phyloP scores from a whole-genome alignment of 2,329 filamentous ascomycete species.

The Cytospora mali region DNA sequence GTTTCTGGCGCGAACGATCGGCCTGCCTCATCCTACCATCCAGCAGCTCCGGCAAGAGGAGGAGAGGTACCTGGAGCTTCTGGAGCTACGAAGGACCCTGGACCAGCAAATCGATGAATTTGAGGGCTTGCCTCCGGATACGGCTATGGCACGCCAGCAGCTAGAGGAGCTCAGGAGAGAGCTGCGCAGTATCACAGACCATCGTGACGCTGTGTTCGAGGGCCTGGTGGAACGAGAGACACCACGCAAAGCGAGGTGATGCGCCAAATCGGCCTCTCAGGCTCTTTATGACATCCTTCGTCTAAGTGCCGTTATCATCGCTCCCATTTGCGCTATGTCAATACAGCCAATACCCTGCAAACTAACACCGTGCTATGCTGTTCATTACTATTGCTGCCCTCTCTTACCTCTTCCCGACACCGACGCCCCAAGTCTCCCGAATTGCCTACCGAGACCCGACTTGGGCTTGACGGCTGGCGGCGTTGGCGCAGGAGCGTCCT shows the following conservation, averaged over 20 bases:
- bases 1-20: conserved; percentile 40
- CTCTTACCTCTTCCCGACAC: conserved; percentile 66
- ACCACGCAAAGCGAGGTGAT: conserved; percentile 47
- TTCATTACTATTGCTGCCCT: conserved; percentile 40
- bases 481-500: conserved; percentile 50
- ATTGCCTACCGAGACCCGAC: conserved; percentile 66
- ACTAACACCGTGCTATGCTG: not conserved
- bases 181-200: conserved; percentile 60
- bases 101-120: conserved; percentile 67
- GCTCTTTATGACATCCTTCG: not conserved
- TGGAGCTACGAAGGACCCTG: conserved; percentile 60
- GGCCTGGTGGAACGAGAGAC: conserved; percentile 66
- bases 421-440: conserved; percentile 72
- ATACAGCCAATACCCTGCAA: not conserved
- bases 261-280: conserved; percentile 1
- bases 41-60: conserved; percentile 62
- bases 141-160: conserved; percentile 68
- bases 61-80: conserved; percentile 58
- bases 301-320: not conserved
- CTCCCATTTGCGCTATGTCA: not conserved
- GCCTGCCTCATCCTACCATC: conserved; percentile 51
- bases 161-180: conserved; percentile 69
- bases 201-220: conserved; percentile 76
- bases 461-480: conserved; percentile 58
- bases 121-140: conserved; percentile 71